Percentiles rank a stretch among this genome's conserved stretches.
Conservation (phyloP, 805 yeast genomes). For the Kodamaea lidongshanica region DNA sequence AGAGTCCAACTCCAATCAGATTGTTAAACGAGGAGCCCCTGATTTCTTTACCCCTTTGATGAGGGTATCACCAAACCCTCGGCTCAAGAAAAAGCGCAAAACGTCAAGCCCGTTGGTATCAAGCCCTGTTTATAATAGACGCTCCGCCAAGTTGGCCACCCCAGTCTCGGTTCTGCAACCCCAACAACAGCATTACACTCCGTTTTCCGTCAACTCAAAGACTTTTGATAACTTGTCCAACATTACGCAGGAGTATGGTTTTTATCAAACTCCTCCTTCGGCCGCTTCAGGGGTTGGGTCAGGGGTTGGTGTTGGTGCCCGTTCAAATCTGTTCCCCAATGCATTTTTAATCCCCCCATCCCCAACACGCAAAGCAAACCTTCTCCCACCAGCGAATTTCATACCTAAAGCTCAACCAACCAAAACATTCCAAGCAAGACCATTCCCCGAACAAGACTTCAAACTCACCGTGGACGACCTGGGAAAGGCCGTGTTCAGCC, state of each 20-base stretch:
- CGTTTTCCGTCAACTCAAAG: constrained; percentile 20
- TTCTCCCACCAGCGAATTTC: constrained; percentile 10
- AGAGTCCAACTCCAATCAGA: constrained; percentile 33
- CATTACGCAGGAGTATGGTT: constrained; percentile 18
- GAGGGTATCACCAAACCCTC: constrained; percentile 32
- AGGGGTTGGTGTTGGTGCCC: too few relatives aligned
- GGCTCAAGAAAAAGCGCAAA: constrained; percentile 9
- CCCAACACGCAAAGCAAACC: constrained; percentile 1
- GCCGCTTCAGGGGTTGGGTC: too few relatives aligned
- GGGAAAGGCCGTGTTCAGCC: constrained; percentile 36
- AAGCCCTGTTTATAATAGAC: too few relatives aligned
- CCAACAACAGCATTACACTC: neutral
- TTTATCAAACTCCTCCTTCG: constrained; percentile 1
- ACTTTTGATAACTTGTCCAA: constrained; percentile 30
- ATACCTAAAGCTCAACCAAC: constrained; percentile 1
- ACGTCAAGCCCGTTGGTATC: constrained; percentile 8
- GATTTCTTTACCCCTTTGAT: constrained; percentile 39
- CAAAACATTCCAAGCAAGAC: constrained; percentile 3
- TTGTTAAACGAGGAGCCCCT: constrained; percentile 36
- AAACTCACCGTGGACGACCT: constrained; percentile 34
- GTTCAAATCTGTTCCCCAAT: constrained; percentile 1
- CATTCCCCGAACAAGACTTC: constrained; percentile 20
- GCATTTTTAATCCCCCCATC: neutral
- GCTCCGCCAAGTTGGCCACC: constrained; percentile 2
- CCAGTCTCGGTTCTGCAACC: constrained; percentile 2